phyloP scores from a whole-genome alignment of 148 eudicot genomes.

The Selenicereus undatus region DNA sequence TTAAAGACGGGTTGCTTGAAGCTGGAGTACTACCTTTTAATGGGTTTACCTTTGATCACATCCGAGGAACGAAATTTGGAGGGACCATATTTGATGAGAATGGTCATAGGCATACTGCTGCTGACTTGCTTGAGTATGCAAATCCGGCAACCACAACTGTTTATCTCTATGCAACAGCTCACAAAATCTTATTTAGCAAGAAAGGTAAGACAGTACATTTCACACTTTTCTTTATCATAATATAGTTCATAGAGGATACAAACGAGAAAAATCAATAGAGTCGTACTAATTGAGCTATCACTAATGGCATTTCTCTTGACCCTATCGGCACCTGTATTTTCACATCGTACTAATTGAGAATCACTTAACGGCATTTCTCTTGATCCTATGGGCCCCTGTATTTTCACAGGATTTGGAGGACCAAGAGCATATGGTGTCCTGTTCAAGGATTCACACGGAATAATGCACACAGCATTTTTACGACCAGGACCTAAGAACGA shows the following conservation, averaged over 20 bases:
- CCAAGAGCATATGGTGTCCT: constrained; percentile 60
- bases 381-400: background rate
- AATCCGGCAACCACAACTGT: constrained; percentile 50
- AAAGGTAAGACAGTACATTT: constrained; percentile 30
- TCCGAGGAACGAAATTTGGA: constrained; percentile 72
- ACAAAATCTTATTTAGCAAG: constrained; percentile 41
- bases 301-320: background rate
- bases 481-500: constrained; percentile 40
- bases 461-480: constrained; percentile 51
- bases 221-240: no score
- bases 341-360: background rate
- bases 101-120: constrained; percentile 76
- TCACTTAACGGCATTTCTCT: background rate
- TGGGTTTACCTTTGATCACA: constrained; percentile 74
- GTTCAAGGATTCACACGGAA: constrained; percentile 50
- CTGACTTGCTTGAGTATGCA: constrained; percentile 73
- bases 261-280: background rate
- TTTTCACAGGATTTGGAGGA: constrained; percentile 27
- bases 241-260: background rate
- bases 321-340: background rate
- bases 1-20: constrained; percentile 60
- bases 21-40: constrained; percentile 59
- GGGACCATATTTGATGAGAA: constrained; percentile 72
- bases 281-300: no score
- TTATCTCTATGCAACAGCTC: constrained; percentile 59